Percentiles rank a stretch among this genome's conserved stretches.
These are phyloP conservation scores for Magnaporthiopsis incrustans DNA, from an alignment of 2,329 filamentous ascomycete genomes.

Conservation along the genomic window DNA sequence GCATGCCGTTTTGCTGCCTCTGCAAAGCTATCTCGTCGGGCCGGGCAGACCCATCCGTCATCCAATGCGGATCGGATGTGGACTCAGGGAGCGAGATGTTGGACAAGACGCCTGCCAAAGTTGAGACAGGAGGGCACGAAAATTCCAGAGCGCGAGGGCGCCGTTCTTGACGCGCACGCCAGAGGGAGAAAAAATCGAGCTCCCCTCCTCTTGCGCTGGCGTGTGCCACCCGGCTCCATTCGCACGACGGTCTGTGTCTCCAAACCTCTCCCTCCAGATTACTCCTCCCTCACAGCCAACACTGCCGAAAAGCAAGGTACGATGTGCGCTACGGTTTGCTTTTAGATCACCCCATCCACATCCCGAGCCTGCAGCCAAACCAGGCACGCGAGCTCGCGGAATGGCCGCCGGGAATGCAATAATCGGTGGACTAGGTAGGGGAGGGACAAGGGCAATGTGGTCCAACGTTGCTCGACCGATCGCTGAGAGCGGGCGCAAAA, in stretches of 20 bases:
- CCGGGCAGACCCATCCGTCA: not conserved
- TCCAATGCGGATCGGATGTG: not conserved
- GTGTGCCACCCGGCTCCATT: no score
- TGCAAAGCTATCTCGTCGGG: no score
- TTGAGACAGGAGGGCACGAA: not conserved
- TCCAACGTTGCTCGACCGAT: conserved; percentile 1
- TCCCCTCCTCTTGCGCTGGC: no score
- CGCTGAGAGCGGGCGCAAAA: not conserved
- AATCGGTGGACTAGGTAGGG: not conserved
- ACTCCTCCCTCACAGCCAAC: no score
- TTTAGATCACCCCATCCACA: not conserved
- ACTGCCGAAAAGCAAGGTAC: not conserved
- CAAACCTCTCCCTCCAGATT: not conserved
- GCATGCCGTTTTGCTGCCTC: not conserved
- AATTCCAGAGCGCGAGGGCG: not conserved
- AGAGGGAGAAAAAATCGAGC: not conserved
- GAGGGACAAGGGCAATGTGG: not conserved
- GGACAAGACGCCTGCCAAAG: not conserved
- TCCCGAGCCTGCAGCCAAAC: not conserved
- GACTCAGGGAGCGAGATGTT: not conserved
- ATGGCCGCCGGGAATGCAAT: not conserved
- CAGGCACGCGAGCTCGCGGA: not conserved
- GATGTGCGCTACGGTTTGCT: not conserved
- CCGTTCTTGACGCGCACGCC: not conserved
- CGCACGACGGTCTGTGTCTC: no score